Evolutionary conservation across 2,329 filamentous ascomycete genomes (phyloP), one percentile per base, ranked within the genome.

Genomic region (Microcyclosporella mali): DNA sequence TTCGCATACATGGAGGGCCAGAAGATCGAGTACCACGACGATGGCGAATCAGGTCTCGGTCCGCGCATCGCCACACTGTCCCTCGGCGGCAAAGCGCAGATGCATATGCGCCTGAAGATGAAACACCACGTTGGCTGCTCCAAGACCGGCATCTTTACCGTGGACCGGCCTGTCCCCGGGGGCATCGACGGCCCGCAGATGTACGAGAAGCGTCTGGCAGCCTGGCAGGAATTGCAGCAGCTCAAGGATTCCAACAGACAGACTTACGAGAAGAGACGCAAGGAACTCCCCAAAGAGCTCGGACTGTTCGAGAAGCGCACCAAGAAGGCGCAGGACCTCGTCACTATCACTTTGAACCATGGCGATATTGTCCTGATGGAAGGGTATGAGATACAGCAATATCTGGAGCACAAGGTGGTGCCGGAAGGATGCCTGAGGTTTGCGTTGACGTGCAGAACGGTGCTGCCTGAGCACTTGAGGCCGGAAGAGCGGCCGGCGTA

Each of bases 311-410:
- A 55, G 7, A 60, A 57, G 12, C 55, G 58, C 2, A 55, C 55
- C 21, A 63, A 46, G n/a, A 59, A 61, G 3, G 59, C 62, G 49
- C 33, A 59, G 50, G 33, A 57, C 16, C 41, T 64, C 8, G 62
- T 78, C 11, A 66, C 61, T 1, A 58, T 79, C 55, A 62, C 66
- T 1, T 62, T 85, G 3, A 66, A 70, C 6, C 81, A 85, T 56
- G 81, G 81, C 0, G 81, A 84, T 55, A 72, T 84, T 9, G 70
- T 79, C 2, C 65, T 83, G 14, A 84, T 84, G 79, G 72, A 80
- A 50, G 80, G 79, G 0, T 64, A 64, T 0, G 63, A 66, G 0
- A 75, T 85, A 10, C 82, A 85, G 52, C 66, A 70, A 50, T 67
- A 71, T 15, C 79, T 80, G 41, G 78, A 82, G 70, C 78, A 81